Evolutionary conservation across 1,139 yeast species (phyloP).

Genomic region (Yueomyces sp.): DNA sequence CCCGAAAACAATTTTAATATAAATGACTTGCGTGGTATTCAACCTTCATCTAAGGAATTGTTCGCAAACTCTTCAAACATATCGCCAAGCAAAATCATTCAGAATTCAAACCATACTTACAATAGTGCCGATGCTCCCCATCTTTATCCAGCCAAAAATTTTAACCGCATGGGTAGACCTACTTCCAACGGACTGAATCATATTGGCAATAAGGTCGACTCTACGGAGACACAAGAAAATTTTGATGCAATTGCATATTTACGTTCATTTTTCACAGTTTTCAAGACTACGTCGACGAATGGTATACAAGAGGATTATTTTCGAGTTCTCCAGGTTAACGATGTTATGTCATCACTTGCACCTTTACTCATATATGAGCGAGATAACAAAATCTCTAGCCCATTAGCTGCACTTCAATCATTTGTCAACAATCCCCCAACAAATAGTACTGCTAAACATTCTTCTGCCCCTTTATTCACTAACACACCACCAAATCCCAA

Average conservation of each 20-base stretch:
- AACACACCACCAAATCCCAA: constrained; percentile 2
- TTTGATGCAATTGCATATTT: constrained; percentile 16
- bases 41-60: no score
- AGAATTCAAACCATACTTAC: not conserved
- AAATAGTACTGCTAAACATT: constrained; percentile 1
- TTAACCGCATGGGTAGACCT: constrained; percentile 3
- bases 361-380: constrained; percentile 24
- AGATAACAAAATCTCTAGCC: constrained; percentile 13
- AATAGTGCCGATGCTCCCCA: no score
- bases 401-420: constrained; percentile 12
- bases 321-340: constrained; percentile 62
- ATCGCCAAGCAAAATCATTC: constrained; percentile 1
- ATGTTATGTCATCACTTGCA: constrained; percentile 58
- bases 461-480: constrained; percentile 3
- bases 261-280: constrained; percentile 28
- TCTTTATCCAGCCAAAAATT: constrained; percentile 4
- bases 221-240: not conserved
- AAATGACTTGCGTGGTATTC: not conserved
- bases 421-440: constrained; percentile 12
- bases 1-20: not conserved
- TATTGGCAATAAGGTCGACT: no score
- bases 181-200: no score
- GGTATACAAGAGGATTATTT: constrained; percentile 58
- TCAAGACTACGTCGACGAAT: constrained; percentile 33
- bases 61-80: constrained; percentile 1